Conservation (phyloP, 768 basidiomycete genomes). For the Pisolithus marmoratus region DNA sequence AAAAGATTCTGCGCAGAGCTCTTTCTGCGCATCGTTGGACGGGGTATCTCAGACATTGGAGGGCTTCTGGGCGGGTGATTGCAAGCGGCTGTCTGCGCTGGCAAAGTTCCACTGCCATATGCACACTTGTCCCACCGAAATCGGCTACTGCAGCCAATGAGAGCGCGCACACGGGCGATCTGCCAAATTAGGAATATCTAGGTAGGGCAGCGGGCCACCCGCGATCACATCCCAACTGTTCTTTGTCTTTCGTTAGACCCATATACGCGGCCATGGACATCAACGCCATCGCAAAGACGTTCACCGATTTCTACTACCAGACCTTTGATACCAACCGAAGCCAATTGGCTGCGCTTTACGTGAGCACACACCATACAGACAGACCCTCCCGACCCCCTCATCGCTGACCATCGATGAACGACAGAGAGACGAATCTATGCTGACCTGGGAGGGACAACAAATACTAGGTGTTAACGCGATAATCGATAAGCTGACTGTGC, state of each 20-base stretch:
- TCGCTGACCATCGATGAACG: conserved; percentile 21
- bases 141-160: conserved; percentile 4
- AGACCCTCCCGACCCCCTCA: conserved; percentile 8
- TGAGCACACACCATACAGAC: conserved; percentile 35
- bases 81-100: not conserved
- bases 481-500: conserved; percentile 68
- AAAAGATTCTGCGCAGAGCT: conserved; percentile 82
- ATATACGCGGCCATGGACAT: conserved; percentile 53
- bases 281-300: conserved; percentile 69
- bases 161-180: not conserved
- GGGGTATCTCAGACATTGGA: conserved; percentile 28
- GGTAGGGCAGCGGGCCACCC: too few species aligned
- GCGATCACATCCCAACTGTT: not conserved
- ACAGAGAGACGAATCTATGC: conserved; percentile 78
- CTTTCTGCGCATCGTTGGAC: conserved; percentile 75
- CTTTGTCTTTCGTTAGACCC: conserved; percentile 9
- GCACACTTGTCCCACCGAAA: not conserved
- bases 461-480: conserved; percentile 53
- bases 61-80: conserved; percentile 13
- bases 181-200: conserved; percentile 14
- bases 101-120: not conserved
- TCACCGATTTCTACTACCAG: conserved; percentile 76
- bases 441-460: conserved; percentile 69
- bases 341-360: conserved; percentile 65
- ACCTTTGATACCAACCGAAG: conserved; percentile 66